Evolutionary conservation across 2,329 filamentous ascomycete genomes (phyloP).

Genomic region (Clonostachys byssicola): DNA sequence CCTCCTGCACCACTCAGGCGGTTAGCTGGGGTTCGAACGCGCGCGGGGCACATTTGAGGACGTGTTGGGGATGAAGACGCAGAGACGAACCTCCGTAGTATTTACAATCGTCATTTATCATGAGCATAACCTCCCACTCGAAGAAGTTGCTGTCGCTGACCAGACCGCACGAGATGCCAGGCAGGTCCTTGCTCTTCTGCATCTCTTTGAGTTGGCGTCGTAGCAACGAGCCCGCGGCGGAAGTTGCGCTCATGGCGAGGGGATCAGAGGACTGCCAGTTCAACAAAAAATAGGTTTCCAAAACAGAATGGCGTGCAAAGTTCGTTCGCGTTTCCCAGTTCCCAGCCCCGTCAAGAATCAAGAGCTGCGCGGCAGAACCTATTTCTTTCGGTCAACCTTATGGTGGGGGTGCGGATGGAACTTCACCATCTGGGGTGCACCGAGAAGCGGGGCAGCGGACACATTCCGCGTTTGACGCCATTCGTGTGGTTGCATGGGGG

Average conservation of each 20-base stretch:
- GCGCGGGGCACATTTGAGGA: neutral
- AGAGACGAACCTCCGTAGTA: slow-evolving; percentile 75
- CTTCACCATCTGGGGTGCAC: no score
- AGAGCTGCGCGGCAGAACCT: no score
- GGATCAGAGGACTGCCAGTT: no score
- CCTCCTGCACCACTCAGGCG: slow-evolving; percentile 54
- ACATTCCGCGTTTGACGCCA: no score
- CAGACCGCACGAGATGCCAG: slow-evolving; percentile 89
- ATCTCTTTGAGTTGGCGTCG: slow-evolving; percentile 89
- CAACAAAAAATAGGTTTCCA: no score
- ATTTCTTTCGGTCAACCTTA: no score
- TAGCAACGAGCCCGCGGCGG: slow-evolving; percentile 69
- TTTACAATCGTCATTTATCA: slow-evolving; percentile 93
- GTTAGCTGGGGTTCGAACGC: neutral
- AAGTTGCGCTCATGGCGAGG: slow-evolving; percentile 32
- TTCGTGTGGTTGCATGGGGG: no score
- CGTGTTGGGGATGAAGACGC: neutral
- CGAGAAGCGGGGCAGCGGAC: no score
- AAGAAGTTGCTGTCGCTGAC: slow-evolving; percentile 84
- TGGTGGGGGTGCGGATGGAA: no score
- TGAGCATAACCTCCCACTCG: slow-evolving; percentile 98
- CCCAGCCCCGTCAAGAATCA: neutral
- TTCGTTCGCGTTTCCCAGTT: neutral
- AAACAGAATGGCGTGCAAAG: neutral
- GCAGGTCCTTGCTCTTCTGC: slow-evolving; percentile 85